Base-by-base conservation (phyloP, 164 flowering plant genomes). In the grape (Vitis vinifera) region DNA sequence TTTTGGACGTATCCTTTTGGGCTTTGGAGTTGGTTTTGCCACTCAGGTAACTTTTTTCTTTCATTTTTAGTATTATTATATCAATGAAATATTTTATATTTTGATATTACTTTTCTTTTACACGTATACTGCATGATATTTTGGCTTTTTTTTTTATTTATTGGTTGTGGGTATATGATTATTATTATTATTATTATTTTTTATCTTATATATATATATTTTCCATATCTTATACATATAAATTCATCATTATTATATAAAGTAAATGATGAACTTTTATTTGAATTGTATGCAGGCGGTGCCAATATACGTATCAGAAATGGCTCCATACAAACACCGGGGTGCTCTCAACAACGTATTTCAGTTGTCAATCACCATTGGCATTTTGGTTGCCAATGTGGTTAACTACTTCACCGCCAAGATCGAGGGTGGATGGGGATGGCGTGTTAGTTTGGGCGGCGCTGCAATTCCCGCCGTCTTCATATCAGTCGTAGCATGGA, bases 341-440 rank as follows among this genome's bases (percentile, higher is more conserved):
- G 85, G 85, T 0, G 68, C 78, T 7, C 71, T 82, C 5, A 82
- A 82, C 71, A 70, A 71, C 2, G 31, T 59, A 13, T 82, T 82
- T 61, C 80, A 82, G n/a, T 9, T 79, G 23, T 51, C 77, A 63
- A 77, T 74, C 70, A 74, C 78, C 1, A 52, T 82, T 17, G 85
- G 85, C 0, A 72, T 82, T 52, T 64, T 82, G 1, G 57, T 55
- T 2, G 82, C 82, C 10, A 75, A 77, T 29, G 12, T 79, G 1
- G 12, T 79, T 0, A 82, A 82, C 75, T 79, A 66, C 56, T 59
- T 55, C 63, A 51, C 72, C 23, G 71, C 70, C 14, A 58, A 76
- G 66, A 73, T 76, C 6, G 48, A 71, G 16, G 71, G 31, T 2
- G 73, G 70, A 1, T 62, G 68, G 57, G 81, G 84, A 1, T 81